Base-by-base conservation (phyloP, 805 yeast species). In the Wickerhamomyces chaumierensis region DNA sequence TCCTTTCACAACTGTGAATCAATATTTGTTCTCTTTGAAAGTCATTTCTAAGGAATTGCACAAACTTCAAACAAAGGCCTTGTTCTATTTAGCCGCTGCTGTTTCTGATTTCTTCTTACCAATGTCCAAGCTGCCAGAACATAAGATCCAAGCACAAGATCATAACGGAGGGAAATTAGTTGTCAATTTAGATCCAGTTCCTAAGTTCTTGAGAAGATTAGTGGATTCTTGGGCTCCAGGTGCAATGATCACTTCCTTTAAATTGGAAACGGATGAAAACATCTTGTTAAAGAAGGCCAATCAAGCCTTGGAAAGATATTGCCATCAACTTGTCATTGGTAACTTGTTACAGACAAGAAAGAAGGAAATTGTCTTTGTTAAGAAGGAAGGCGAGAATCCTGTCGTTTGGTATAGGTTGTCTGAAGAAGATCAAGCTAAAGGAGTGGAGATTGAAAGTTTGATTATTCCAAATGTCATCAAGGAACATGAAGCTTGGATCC, bases 51-150 rank as follows among this genome's bases (percentile, higher is more conserved):
- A 69, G 44, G 65, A 69, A 33, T 57, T 90, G 52, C 71, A 77
- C 38, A 60, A 62, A 3, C 56, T 73, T 31, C 81, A 77, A 3
- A 58, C 69, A 4, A 64, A 63, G 39, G 84, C 87, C 0, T 56
- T 92, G 32, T 85, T 90, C 55, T 92, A 81, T 55, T 66, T 92
- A 38, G 98, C 98, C 0, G 97, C 98, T 8, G 98, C 98, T 0
- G 99, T 92, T 0, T 84, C 95, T 7, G 99, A 92, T 57, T 92
- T 92, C 60, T 92, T 88, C 62, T 68, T 92, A 33, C 98, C 98
- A 2, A 73, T 73, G 33, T 78, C 88, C 1, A 70, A 84, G 46
- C 66, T 87, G 50, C 94, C 96, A 3, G 87, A 86, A 51, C 99
- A 92, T 62, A 92, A 92, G 61, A 92, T 92, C 44, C 98, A 92